Conservation (phyloP, 2,329 filamentous ascomycete species). For the Phoma sp. region DNA sequence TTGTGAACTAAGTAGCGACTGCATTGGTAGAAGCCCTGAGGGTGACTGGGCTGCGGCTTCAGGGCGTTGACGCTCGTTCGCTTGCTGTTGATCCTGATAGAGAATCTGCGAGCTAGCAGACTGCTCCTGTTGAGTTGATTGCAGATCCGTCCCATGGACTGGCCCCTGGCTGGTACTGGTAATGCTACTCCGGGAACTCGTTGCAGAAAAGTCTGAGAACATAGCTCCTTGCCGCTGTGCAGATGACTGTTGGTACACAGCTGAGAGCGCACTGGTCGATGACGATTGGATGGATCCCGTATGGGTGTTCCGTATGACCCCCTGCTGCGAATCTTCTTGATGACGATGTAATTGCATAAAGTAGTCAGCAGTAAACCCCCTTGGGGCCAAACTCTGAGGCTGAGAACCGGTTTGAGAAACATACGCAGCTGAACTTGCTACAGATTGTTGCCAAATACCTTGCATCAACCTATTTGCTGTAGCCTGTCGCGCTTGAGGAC, state of each 20-base stretch:
- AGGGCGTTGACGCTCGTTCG: neutral
- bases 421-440: too few relatives aligned
- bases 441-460: neutral
- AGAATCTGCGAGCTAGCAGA: neutral
- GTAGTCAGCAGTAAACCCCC: neutral
- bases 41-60: too few relatives aligned
- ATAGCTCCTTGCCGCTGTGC: neutral
- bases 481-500: constrained; percentile 7
- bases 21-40: too few relatives aligned
- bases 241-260: neutral
- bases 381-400: too few relatives aligned
- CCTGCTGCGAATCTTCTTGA: neutral
- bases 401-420: too few relatives aligned
- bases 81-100: neutral
- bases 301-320: too few relatives aligned
- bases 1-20: neutral
- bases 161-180: neutral
- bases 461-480: neutral
- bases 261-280: neutral
- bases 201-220: neutral
- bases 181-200: neutral
- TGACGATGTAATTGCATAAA: constrained; percentile 6
- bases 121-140: neutral
- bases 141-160: neutral
- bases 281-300: too few relatives aligned